Evolutionary conservation across 352 stramenopile species (phyloP).

Genomic region (Globisporangium irregulare): DNA sequence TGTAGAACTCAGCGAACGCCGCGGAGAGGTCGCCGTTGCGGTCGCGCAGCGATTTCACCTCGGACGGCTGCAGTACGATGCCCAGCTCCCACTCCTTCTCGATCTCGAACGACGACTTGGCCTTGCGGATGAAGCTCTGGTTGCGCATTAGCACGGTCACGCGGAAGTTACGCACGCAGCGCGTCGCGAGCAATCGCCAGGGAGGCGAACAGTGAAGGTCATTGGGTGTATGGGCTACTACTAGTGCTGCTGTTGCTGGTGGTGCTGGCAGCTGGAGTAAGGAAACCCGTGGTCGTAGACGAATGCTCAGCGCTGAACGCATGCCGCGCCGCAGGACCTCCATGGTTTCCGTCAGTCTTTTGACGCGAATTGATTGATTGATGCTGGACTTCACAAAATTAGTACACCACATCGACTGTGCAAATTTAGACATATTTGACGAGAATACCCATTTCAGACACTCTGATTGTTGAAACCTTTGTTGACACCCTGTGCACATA

Average conservation of each 20-base stretch:
- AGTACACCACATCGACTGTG: too few relatives aligned
- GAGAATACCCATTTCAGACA: too few relatives aligned
- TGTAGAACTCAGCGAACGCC: slow-evolving; percentile 74
- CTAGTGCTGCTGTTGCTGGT: neutral
- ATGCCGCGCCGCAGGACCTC: neutral
- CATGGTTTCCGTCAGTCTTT: neutral
- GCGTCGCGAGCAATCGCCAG: slow-evolving; percentile 11
- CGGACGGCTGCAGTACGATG: slow-evolving; percentile 65
- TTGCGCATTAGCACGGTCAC: slow-evolving; percentile 65
- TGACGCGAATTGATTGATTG: too few relatives aligned
- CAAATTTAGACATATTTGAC: too few relatives aligned
- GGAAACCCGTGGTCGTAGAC: neutral
- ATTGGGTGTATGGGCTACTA: neutral
- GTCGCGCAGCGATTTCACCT: slow-evolving; percentile 73
- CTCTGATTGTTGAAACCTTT: too few relatives aligned
- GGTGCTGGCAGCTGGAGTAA: neutral
- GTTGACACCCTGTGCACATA: too few relatives aligned
- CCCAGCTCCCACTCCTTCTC: slow-evolving; percentile 75
- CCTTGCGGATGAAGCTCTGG: slow-evolving; percentile 59
- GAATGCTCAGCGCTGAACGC: neutral
- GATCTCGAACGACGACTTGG: slow-evolving; percentile 45
- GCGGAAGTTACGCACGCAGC: slow-evolving; percentile 51
- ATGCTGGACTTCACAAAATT: too few relatives aligned
- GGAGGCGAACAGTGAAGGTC: neutral
- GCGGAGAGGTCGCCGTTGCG: slow-evolving; percentile 70